Base-by-base conservation (phyloP, 495 filamentous ascomycete species). In the Penicillium robsamsonii region DNA sequence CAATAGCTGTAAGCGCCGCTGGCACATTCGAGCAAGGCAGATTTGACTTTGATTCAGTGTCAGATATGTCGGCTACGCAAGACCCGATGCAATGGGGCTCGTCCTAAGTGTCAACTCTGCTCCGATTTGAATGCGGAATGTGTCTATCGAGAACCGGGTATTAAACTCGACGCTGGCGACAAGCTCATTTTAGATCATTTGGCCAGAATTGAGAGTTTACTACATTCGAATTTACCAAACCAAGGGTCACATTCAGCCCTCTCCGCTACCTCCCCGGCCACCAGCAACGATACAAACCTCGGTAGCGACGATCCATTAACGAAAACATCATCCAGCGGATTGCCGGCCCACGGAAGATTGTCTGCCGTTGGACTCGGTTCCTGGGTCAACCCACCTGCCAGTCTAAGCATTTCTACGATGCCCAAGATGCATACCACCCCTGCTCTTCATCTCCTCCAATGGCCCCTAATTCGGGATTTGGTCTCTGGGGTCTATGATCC, bases 91-190 rank as follows among this genome's bases (percentile, higher is more conserved):
- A 89, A 92, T 65, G 89, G 89, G n/a, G 86, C 81, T 8, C 85
- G 89, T 55, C 89, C 89, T 13, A 91, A 90, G 70, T 93, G 89
- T 67, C 85, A 88, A 69, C 84, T 93, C 17, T 93, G 89, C 70
- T 85, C 85, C 15, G 89, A 92, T 66, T 77, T 93, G 40, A 86
- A 89, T 57, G 89, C 87, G 15, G 89, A 92, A 56, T 93, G 89
- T 68, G 80, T 90, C 55, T 93, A 93, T 65, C 81, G 89, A 44
- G 89, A 93, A 69, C 89, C 89, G 15, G 89, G 89, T 5, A 91
- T 92, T 73, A 93, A 93, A 69, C 84, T 92, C 27, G 89, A 92
- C 69, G 88, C 89, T 29, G 89, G 89, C 53, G 89, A 92, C 70
- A 92, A 90, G 66, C 81, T 92, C 40, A 93, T 93, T 55, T 75